Base-by-base conservation (phyloP, 2,329 filamentous ascomycete genomes). In the Xylaria sp. region DNA sequence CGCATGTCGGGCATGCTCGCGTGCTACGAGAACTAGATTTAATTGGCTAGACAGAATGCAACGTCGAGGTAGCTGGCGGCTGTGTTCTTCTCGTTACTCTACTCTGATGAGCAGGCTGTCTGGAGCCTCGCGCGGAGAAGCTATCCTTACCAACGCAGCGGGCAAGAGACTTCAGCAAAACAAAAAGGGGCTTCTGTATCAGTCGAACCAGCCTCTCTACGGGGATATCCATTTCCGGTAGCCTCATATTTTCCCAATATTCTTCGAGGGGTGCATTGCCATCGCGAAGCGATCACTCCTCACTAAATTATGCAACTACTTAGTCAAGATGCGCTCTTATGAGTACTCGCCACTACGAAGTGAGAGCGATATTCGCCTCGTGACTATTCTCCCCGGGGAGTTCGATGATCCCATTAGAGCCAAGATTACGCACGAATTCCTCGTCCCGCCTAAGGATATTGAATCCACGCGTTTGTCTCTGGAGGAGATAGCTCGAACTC, bases 351-450 rank as follows among this genome's bases (percentile, higher is more conserved):
- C 73, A 34, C 70, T 74, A 13, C 41, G 69, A 34, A 46, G 48
- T 15, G 37, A 60, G 23, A 67, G 70, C 12, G 68, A 66, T n/a
- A 70, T 73, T 48, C 73, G 73, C 15, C 60, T 73, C 15, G 59
- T 71, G 46, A 71, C 72, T 7, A 70, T 74, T 58, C 52, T 70
- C 20, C 72, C 72, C 6, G 72, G 73, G 7, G 52, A 69, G 10
- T 65, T 66, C 50, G 28, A 63, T n/a, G 72, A 72, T 57, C 67
- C 65, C 8, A 63, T 74, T 39, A 54, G 66, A 54, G 63, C 73
- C 50, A 50, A 57, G 34, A 73, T 73, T 44, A 69, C 37, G 39
- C 72, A 74, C 28, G 56, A 52, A 34, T 23, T 58, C 12, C 68
- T 74, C 51, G 51, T 61, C 25, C 28, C 59, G 50, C 65, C 58